Conservation (phyloP, 2,329 filamentous ascomycete genomes). For the Cladosporium sp. region DNA sequence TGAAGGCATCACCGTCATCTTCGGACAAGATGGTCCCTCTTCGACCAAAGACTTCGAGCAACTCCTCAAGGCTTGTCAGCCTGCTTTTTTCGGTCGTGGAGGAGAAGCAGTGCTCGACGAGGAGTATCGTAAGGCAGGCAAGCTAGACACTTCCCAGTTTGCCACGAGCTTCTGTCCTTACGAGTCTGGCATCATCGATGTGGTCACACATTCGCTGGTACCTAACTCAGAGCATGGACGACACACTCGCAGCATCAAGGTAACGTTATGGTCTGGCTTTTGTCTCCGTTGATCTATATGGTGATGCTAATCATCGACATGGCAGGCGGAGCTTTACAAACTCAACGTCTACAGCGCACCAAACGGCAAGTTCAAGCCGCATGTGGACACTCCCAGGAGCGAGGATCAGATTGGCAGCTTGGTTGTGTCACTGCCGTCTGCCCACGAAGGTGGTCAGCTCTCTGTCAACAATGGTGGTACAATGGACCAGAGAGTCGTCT, state of each 20-base stretch:
- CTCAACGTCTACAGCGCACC: constrained; percentile 43
- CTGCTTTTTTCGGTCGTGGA: constrained; percentile 48
- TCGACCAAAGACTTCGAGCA: background rate
- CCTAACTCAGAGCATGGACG: constrained; percentile 20
- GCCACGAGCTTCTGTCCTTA: constrained; percentile 48
- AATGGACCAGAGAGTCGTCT: constrained; percentile 26
- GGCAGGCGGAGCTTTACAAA: constrained; percentile 55
- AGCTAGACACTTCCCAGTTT: constrained; percentile 48
- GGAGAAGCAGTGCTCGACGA: constrained; percentile 49
- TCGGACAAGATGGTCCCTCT: background rate
- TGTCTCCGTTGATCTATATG: constrained; percentile 10
- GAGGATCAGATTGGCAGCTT: constrained; percentile 24
- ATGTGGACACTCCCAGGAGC: constrained; percentile 27
- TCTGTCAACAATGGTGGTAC: constrained; percentile 38
- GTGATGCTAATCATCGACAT: background rate
- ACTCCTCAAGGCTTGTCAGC: constrained; percentile 26
- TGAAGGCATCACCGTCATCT: background rate
- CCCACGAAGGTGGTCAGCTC: constrained; percentile 34
- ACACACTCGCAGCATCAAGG: background rate
- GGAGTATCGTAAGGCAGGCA: constrained; percentile 49
- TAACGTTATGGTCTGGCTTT: background rate
- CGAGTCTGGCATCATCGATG: constrained; percentile 49
- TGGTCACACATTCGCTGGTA: constrained; percentile 45
- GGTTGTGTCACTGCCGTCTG: constrained; percentile 20
- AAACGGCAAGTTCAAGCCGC: constrained; percentile 23